A percentile compares a stretch with the other conserved stretches of the same genome.
These are phyloP conservation scores for Salix dunnii DNA, from an alignment of 345 rosid genomes.

Conservation along the genomic window DNA sequence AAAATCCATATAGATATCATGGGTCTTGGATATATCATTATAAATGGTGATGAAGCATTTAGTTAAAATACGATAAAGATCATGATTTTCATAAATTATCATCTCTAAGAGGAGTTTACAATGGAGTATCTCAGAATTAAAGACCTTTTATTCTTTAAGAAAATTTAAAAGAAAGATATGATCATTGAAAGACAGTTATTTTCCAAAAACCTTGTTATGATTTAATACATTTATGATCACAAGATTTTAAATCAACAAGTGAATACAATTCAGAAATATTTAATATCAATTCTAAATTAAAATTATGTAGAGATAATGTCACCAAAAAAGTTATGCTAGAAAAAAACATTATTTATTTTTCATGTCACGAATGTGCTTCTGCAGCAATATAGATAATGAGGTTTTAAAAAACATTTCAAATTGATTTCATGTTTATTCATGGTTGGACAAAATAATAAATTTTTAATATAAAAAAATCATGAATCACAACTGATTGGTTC, in stretches of 20 bases:
- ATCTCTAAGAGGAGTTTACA: not conserved
- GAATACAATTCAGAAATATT: not conserved
- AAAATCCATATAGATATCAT: not conserved
- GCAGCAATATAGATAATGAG: not conserved
- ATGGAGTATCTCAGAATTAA: not conserved
- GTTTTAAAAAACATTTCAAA: conserved; percentile 5
- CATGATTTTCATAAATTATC: not conserved
- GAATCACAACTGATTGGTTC: not conserved
- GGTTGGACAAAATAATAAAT: conserved; percentile 4
- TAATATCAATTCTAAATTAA: not conserved
- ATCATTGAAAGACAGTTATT: not conserved
- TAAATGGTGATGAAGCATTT: not conserved
- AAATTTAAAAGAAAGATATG: conserved; percentile 3
- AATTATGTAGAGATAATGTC: not conserved
- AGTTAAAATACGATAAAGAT: not conserved
- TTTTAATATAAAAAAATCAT: conserved; percentile 6
- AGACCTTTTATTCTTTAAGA: not conserved
- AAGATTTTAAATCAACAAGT: conserved; percentile 3
- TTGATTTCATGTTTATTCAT: not conserved
- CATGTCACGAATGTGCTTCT: not conserved
- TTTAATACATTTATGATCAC: not conserved
- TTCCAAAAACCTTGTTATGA: conserved; percentile 4
- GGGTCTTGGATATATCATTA: not conserved
- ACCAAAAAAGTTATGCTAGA: not conserved
- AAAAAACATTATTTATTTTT: not conserved